Evolutionary conservation across 2,329 filamentous ascomycete genomes (phyloP).

Genomic region (Byssothecium circinans): DNA sequence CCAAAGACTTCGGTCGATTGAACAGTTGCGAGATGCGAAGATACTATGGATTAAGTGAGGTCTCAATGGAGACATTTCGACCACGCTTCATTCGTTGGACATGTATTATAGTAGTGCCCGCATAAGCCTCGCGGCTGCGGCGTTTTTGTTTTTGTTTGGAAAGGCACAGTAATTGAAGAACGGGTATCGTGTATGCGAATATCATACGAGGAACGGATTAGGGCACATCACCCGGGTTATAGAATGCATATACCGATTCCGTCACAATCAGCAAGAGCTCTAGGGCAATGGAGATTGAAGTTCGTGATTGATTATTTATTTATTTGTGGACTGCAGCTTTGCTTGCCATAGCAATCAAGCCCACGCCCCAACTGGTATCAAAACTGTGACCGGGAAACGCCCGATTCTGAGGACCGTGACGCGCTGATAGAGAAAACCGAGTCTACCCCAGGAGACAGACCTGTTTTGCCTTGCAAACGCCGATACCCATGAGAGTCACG

Average conservation of each 20-base stretch:
- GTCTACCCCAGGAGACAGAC: neutral
- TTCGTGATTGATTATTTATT: too few species aligned
- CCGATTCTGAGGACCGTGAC: neutral
- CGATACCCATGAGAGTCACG: constrained; percentile 1
- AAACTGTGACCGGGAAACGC: neutral
- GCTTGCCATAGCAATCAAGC: too few species aligned
- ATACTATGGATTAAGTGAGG: neutral
- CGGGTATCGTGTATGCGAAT: neutral
- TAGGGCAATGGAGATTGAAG: too few species aligned
- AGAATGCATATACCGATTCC: too few species aligned
- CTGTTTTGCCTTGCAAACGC: constrained; percentile 5
- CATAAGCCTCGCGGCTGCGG: constrained; percentile 1
- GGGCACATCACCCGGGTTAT: too few species aligned
- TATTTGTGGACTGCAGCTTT: too few species aligned
- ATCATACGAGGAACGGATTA: too few species aligned
- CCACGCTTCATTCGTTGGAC: neutral
- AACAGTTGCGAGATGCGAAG: neutral
- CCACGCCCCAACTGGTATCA: neutral
- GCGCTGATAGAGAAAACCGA: neutral
- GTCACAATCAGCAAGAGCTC: too few species aligned
- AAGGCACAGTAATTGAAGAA: neutral
- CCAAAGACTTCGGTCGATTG: constrained; percentile 15
- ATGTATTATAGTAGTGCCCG: constrained; percentile 14
- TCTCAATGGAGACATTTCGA: neutral
- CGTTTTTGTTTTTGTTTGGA: neutral